These are phyloP conservation scores for Senna tora DNA, from an alignment of 306 rosid genomes.

Conservation along the genomic window DNA sequence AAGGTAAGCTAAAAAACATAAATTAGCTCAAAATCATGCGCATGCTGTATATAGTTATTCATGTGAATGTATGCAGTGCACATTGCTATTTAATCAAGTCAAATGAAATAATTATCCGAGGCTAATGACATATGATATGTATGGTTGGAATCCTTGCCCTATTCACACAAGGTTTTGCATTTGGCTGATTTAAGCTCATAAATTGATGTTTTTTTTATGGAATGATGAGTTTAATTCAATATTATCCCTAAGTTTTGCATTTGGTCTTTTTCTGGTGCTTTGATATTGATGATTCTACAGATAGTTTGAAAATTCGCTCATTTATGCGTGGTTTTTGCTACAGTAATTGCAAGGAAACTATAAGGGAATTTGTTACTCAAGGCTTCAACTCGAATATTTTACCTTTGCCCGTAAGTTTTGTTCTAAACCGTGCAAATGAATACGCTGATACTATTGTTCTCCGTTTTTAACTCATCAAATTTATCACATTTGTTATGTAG, in stretches of 20 bases:
- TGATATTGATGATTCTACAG: neutral
- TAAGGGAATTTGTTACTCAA: slow-evolving; percentile 53
- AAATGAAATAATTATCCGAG: neutral
- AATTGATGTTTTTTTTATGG: neutral
- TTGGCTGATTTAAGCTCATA: neutral
- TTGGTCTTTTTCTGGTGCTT: neutral
- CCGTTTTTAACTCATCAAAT: neutral
- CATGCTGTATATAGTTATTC: neutral
- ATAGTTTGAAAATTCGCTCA: neutral
- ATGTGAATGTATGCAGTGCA: neutral
- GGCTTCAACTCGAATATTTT: slow-evolving; percentile 53
- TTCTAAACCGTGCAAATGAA: neutral
- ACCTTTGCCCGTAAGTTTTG: slow-evolving; percentile 70
- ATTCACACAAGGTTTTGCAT: neutral
- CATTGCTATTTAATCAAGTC: neutral
- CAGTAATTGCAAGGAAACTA: slow-evolving; percentile 61
- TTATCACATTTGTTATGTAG: slow-evolving; percentile 35
- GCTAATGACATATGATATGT: neutral
- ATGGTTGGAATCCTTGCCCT: neutral
- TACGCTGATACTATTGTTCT: neutral
- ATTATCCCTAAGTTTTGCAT: neutral
- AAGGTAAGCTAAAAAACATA: slow-evolving; percentile 43
- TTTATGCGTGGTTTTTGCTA: neutral
- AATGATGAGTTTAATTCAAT: neutral
- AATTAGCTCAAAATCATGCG: neutral